These are phyloP conservation scores for Bodo saltans DNA, from an alignment of 78 protist genomes.

Conservation along the genomic window DNA sequence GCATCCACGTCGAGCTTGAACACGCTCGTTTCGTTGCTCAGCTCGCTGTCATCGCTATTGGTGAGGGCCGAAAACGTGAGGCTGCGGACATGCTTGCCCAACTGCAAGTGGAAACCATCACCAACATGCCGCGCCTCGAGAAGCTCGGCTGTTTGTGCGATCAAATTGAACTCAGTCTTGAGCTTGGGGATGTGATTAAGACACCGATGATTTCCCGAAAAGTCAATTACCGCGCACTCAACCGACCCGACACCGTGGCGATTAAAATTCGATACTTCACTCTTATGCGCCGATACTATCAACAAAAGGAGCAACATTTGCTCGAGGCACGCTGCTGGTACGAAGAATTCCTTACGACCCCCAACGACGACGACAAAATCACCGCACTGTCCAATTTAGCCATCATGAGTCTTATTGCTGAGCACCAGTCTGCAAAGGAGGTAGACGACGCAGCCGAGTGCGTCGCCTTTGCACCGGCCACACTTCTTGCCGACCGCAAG, in stretches of 20 bases:
- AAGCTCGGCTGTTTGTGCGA: background rate
- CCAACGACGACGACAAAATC: background rate
- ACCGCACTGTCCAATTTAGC: background rate
- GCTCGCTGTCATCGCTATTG: background rate
- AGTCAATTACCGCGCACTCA: constrained; percentile 5
- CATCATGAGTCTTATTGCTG: background rate
- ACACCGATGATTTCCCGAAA: constrained; percentile 11
- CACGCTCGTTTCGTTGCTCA: background rate
- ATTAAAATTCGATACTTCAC: background rate
- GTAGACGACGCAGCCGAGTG: background rate
- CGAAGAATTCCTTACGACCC: background rate
- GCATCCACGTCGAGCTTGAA: constrained; percentile 33
- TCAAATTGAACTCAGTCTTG: constrained; percentile 12
- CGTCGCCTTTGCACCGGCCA: background rate
- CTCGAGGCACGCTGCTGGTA: background rate
- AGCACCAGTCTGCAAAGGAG: background rate
- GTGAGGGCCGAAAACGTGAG: background rate
- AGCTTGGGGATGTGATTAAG: background rate
- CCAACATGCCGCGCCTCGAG: constrained; percentile 23
- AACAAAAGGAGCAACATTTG: background rate
- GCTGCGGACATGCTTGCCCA: constrained; percentile 7
- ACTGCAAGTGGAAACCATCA: constrained; percentile 29
- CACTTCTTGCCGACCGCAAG: background rate
- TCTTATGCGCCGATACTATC: background rate
- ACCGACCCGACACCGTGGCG: background rate